Base-by-base conservation (phyloP, 179 eudicot species). In the Kewa caespitosa region DNA sequence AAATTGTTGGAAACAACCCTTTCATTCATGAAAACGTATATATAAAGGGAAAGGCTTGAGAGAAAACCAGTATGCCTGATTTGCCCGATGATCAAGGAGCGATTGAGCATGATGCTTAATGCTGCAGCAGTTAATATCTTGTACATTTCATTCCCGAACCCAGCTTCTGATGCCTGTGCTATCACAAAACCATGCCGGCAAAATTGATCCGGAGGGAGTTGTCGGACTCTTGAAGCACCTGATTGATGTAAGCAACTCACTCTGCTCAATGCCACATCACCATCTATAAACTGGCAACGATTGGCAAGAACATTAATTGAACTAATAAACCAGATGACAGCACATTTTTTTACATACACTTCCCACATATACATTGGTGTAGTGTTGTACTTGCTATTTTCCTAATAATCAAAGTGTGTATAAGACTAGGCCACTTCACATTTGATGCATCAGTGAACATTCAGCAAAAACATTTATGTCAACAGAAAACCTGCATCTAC, bases 51-150 rank as follows among this genome's bases (percentile, higher is more conserved):
- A 87, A 89, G 89, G 92, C 86, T 76, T 86, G 89, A 88, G 89
- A 88, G 87, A 88, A 80, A 88, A 92, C 93, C 93, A 92, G 89
- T 88, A 90, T 95, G 97, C 99, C 99, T 95, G 89, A 93, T 87
- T 87, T 95, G 90, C 85, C 97, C 98, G 78, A 95, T 91, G 67
- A 95, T 93, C 79, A 95, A 85, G 38, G 99, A 95, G 42, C 99
- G 97, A 79, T 95, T 95, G 79, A 95, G 52, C 93, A 95, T 93
- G 83, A 95, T 80, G 80, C 99, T 93, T 80, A 95, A 81, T 52
- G 97, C 91, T 37, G 93, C 97, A 73, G 91, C 95, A 57, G 93
- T 90, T 59, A 95, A 63, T 75, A 95, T 85, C 88, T 95, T 95
- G 90, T 95, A 95, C 94, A 95, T 87, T 79, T 95, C 99, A 76